Evolutionary conservation across 1,284 basidiomycete genomes (phyloP), one percentile per base, ranked within the genome.

Genomic region (Rhodofomes roseus): DNA sequence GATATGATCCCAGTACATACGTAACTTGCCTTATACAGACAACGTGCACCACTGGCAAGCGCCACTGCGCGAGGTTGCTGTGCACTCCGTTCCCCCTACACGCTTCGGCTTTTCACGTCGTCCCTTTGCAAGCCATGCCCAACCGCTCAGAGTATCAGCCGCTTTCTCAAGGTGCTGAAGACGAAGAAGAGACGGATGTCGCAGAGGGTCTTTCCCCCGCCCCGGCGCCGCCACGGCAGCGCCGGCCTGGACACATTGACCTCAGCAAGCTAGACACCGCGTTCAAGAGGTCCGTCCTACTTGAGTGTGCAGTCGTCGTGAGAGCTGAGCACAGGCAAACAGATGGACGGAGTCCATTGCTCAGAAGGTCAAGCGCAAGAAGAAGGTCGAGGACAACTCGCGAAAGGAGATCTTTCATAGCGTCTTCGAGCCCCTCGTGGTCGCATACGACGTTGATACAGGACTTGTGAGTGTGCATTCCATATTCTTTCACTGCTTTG

Each of bases 281-380:
- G 14, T 93, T 93, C 77, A 92, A 92, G 74, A 81, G 89, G 85
- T 87, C 53, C 60, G 72, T 60, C 2, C 20, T 59, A 34, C 31
- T 11, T 5, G 4, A 34, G 4, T 34, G 31, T n/a, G n/a, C n/a
- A n/a, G n/a, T n/a, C n/a, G n/a, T n/a, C 31, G n/a, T 36, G 5
- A 5, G 16, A 3, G 23, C 16, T 8, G n/a, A 22, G 14, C 14
- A n/a, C 27, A n/a, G 5, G 25, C 14, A 18, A 14, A 34, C 53
- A 90, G 89, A 71, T 92, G 91, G 90, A 92, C 91, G n/a, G 85
- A 89, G 66, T 87, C 84, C 58, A 90, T 93, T 65, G 86, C 90
- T 1, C 87, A 92, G 76, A 91, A 89, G 72, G 84, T 92, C 57
- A 91, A 89, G 68, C 82, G 87, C 57, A 87, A 84, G 78, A 92